A percentile compares a stretch with the other conserved stretches of the same genome.
Evolutionary conservation across 1,284 basidiomycete species (phyloP).

Genomic region (Stygiomarasmius scandens): DNA sequence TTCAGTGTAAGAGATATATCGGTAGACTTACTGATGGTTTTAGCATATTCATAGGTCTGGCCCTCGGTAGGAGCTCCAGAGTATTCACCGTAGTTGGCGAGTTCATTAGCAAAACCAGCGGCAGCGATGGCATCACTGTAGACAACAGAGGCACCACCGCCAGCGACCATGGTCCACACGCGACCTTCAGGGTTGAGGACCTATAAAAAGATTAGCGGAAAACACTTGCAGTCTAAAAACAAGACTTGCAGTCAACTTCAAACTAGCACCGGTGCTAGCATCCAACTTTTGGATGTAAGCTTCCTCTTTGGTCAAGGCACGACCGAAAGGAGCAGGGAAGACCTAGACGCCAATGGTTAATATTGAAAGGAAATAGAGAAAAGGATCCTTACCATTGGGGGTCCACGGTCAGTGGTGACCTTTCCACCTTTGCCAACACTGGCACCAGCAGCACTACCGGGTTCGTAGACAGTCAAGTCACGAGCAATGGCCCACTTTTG

Average conservation of each 20-base stretch:
- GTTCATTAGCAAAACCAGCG: conserved; percentile 91
- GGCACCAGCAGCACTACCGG: conserved; percentile 36
- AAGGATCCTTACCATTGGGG: conserved; percentile 77
- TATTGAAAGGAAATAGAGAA: conserved; percentile 10
- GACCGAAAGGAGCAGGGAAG: conserved; percentile 97
- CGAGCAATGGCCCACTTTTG: conserved; percentile 99
- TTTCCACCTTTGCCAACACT: conserved; percentile 46
- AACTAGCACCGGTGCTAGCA: conserved; percentile 94
- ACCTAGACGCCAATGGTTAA: conserved; percentile 40
- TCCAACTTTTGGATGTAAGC: conserved; percentile 99
- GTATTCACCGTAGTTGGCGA: conserved; percentile 99
- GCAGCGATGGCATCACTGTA: conserved; percentile 89
- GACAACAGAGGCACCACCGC: conserved; percentile 77
- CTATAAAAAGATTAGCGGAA: background rate
- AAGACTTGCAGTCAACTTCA: conserved; percentile 82
- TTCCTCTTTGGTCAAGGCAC: conserved; percentile 97
- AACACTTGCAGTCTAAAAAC: no score
- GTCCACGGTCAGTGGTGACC: conserved; percentile 89
- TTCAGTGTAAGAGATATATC: background rate
- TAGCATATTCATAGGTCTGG: conserved; percentile 99
- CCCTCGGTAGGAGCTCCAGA: conserved; percentile 98
- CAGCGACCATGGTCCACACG: conserved; percentile 99
- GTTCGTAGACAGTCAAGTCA: conserved; percentile 79
- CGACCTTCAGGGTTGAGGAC: conserved; percentile 92
- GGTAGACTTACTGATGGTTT: conserved; percentile 82